Conservation (phyloP, 306 rosid genomes). For the Mimosa bimucronata region DNA sequence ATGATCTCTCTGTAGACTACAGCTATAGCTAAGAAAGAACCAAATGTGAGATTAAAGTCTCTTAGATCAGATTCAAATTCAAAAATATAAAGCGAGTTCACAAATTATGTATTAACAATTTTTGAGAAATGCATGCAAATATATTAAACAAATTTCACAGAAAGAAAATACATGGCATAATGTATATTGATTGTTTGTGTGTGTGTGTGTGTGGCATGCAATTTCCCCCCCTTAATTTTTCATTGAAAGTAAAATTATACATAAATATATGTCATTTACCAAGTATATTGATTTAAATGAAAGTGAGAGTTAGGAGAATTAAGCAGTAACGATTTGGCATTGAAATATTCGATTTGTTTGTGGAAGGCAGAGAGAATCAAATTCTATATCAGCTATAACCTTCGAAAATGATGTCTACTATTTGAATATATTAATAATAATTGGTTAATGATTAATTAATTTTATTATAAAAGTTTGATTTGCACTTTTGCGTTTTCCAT, state of each 20-base stretch:
- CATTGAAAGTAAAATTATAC: neutral
- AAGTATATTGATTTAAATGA: neutral
- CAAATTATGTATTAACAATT: neutral
- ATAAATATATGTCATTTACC: neutral
- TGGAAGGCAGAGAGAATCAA: conserved; percentile 56
- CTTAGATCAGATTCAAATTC: neutral
- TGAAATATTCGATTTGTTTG: conserved; percentile 40
- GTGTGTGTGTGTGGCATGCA: neutral
- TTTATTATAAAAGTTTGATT: neutral
- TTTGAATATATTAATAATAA: neutral
- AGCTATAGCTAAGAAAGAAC: neutral
- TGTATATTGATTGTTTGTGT: neutral
- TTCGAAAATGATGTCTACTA: conserved; percentile 39
- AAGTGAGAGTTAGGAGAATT: conserved; percentile 30
- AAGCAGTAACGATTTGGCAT: conserved; percentile 23
- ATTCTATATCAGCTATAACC: conserved; percentile 39
- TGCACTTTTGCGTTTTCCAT: neutral
- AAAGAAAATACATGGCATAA: neutral
- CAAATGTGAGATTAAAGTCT: conserved; percentile 20
- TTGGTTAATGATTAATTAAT: neutral
- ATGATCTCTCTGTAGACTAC: neutral
- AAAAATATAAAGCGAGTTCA: conserved; percentile 19
- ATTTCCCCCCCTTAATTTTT: neutral
- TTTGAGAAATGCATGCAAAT: neutral
- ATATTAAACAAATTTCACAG: neutral